phyloP scores from a whole-genome alignment of 1,284 basidiomycete species.

The Mycosarcoma mackinlayi region DNA sequence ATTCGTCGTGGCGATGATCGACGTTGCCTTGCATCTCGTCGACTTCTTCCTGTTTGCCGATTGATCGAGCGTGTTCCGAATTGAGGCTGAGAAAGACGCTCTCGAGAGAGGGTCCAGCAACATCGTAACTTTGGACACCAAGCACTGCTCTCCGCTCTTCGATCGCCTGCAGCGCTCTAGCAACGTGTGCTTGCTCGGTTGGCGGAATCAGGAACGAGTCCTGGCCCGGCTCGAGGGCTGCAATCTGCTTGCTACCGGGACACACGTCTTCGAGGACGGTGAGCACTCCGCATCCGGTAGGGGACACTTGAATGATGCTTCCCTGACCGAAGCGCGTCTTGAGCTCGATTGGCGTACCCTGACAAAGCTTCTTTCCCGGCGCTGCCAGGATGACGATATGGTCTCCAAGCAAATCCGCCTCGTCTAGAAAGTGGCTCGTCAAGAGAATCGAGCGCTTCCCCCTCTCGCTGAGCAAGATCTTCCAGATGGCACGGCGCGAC shows the following conservation, averaged over 20 bases:
- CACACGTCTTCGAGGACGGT: constrained; percentile 12
- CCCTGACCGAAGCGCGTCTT: constrained; percentile 80
- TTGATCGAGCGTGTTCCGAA: constrained; percentile 67
- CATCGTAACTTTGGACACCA: constrained; percentile 74
- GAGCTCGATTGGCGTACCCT: constrained; percentile 78
- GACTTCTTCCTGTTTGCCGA: constrained; percentile 32
- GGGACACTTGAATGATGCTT: constrained; percentile 72
- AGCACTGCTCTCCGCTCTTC: constrained; percentile 71
- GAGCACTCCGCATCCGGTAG: constrained; percentile 8
- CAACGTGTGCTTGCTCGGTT: constrained; percentile 70
- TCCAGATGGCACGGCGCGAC: constrained; percentile 81
- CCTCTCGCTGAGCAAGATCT: constrained; percentile 75
- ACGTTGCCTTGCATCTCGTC: constrained; percentile 44
- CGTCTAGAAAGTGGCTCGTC: constrained; percentile 80
- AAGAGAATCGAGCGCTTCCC: constrained; percentile 76
- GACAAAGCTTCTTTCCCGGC: constrained; percentile 79
- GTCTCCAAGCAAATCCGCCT: constrained; percentile 82
- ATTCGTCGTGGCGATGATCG: constrained; percentile 15
- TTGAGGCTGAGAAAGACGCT: constrained; percentile 81
- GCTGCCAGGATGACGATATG: constrained; percentile 79
- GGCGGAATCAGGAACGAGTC: constrained; percentile 68
- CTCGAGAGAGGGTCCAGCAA: constrained; percentile 80
- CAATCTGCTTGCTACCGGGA: constrained; percentile 69
- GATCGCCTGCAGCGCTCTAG: constrained; percentile 73
- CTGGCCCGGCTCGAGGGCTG: constrained; percentile 19